Evolutionary conservation across 306 rosid genomes (phyloP).

Genomic region (Rubus idaeus): DNA sequence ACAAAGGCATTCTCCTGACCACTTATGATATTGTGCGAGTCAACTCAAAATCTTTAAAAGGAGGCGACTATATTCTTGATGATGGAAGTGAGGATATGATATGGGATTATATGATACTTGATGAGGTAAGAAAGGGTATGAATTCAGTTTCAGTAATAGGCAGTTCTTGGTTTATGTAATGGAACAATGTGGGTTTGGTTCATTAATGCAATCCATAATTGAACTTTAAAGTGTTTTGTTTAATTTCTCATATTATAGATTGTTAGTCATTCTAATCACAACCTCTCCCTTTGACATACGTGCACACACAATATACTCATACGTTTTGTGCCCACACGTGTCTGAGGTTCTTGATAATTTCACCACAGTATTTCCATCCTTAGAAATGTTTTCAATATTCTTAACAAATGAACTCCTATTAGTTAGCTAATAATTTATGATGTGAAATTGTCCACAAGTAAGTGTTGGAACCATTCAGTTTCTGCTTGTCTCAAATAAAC

Average conservation of each 20-base stretch:
- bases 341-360: not conserved
- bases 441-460: not conserved
- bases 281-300: not conserved
- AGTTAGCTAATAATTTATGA: not conserved
- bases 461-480: not conserved
- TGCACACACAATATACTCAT: not conserved
- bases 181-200: constrained; percentile 9
- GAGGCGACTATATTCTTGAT: constrained; percentile 36
- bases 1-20: constrained; percentile 89
- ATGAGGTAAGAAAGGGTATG: constrained; percentile 57
- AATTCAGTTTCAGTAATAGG: not conserved
- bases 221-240: not conserved
- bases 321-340: not conserved
- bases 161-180: not conserved
- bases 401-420: not conserved
- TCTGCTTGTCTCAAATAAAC: not conserved
- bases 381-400: not conserved
- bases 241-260: not conserved
- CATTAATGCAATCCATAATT: not conserved
- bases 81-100: constrained; percentile 62
- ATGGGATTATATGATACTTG: constrained; percentile 98
- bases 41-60: constrained; percentile 70
- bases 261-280: not conserved
- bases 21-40: constrained; percentile 92
- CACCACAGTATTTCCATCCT: not conserved